Conservation (phyloP, 176 grass and related monocot genomes). For the Bromus sterilis region DNA sequence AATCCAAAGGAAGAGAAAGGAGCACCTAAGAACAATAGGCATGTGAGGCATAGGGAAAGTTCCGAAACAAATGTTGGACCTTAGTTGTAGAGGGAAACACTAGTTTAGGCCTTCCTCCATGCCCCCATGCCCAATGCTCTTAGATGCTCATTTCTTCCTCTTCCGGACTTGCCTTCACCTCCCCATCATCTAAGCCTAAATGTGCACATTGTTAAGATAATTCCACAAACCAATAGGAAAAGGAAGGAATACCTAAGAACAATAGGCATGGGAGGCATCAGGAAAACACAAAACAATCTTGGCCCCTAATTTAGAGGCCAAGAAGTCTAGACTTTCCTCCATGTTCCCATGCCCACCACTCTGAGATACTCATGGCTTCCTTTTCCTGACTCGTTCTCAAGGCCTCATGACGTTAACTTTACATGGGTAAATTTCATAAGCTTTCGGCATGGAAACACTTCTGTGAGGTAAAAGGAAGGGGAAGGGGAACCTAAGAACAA, state of each 20-base stretch:
- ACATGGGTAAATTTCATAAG: not conserved
- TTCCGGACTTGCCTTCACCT: not conserved
- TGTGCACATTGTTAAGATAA: not conserved
- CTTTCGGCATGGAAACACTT: not conserved
- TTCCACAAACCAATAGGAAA: not conserved
- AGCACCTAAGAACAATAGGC: not conserved
- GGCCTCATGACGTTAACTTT: not conserved
- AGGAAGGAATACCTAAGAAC: not conserved
- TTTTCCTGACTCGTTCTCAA: not conserved
- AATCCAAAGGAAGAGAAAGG: not conserved
- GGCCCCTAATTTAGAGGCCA: not conserved
- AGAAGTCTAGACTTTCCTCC: not conserved
- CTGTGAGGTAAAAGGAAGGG: not conserved
- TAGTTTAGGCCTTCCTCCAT: not conserved
- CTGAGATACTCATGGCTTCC: not conserved
- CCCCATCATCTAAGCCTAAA: not conserved
- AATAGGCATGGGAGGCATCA: conserved; percentile 20
- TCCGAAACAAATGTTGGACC: not conserved
- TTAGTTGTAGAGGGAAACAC: not conserved
- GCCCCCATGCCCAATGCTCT: not conserved
- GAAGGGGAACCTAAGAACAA: not conserved
- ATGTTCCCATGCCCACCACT: not conserved
- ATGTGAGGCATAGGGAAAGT: conserved; percentile 7
- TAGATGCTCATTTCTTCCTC: not conserved
- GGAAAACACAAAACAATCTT: not conserved